These are phyloP conservation scores for Naganishia liquefaciens DNA, from an alignment of 1,284 basidiomycete genomes.

Conservation along the genomic window DNA sequence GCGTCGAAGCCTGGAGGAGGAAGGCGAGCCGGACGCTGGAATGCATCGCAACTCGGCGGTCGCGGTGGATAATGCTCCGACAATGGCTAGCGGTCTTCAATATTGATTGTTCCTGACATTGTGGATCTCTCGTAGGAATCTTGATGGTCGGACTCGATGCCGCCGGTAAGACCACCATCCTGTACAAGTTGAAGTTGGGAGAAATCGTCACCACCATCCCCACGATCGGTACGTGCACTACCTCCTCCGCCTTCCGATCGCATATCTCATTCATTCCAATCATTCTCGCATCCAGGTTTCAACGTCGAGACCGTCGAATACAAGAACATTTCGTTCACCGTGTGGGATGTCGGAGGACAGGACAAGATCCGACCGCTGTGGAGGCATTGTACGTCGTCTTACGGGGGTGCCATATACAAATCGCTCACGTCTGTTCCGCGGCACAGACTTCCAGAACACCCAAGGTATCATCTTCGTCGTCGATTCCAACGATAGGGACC, in stretches of 20 bases:
- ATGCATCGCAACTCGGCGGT: too few species aligned
- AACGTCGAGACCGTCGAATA: slow-evolving; percentile 96
- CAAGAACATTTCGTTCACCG: slow-evolving; percentile 89
- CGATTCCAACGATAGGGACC: slow-evolving; percentile 99
- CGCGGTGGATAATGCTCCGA: too few species aligned
- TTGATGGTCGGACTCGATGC: slow-evolving; percentile 90
- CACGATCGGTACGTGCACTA: slow-evolving; percentile 77
- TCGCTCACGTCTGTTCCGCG: slow-evolving; percentile 30
- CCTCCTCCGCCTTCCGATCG: not conserved
- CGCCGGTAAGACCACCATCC: slow-evolving; percentile 95
- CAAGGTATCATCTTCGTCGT: slow-evolving; percentile 99
- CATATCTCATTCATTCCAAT: not conserved
- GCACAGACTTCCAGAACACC: slow-evolving; percentile 98
- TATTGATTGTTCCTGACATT: slow-evolving; percentile 9
- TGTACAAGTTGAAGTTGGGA: slow-evolving; percentile 97
- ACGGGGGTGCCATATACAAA: not conserved
- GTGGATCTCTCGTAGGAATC: slow-evolving; percentile 55
- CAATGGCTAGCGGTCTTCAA: too few species aligned
- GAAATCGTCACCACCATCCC: slow-evolving; percentile 99
- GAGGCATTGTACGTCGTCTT: slow-evolving; percentile 79
- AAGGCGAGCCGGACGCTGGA: not conserved
- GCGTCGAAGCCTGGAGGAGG: not conserved
- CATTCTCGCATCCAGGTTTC: slow-evolving; percentile 69
- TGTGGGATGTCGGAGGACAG: slow-evolving; percentile 87
- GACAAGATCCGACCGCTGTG: slow-evolving; percentile 88